Evolutionary conservation across 176 grass and related monocot genomes (phyloP).

Genomic region (Rhynchospora tenuis): DNA sequence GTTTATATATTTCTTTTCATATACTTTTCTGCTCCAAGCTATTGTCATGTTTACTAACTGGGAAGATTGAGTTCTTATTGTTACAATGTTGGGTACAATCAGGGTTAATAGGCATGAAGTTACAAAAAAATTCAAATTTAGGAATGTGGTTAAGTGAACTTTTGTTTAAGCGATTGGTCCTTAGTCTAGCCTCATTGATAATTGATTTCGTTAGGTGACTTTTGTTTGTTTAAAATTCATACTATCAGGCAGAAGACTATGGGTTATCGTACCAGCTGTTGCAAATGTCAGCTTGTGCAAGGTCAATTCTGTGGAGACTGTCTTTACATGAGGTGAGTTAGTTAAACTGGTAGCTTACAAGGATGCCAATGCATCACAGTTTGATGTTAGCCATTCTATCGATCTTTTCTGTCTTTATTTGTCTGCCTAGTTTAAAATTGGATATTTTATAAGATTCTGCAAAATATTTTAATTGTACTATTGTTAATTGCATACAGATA

Average conservation of each 20-base stretch:
- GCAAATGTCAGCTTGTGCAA: conserved; percentile 62
- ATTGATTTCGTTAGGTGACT: neutral
- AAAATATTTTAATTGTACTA: neutral
- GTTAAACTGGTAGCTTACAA: neutral
- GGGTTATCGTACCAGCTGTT: conserved; percentile 67
- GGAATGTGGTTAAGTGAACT: no score
- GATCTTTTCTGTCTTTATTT: neutral
- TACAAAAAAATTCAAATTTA: no score
- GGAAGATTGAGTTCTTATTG: neutral
- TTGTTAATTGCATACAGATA: conserved; percentile 42
- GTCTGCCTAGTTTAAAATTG: neutral
- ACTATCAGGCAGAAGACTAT: conserved; percentile 80
- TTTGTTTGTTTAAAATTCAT: conserved; percentile 7
- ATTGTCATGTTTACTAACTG: neutral
- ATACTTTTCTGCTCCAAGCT: neutral
- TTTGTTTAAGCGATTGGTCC: no score
- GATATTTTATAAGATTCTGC: neutral
- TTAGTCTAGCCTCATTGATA: neutral
- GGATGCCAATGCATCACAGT: neutral
- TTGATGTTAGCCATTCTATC: neutral
- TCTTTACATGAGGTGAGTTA: conserved; percentile 73
- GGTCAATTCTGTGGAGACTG: conserved; percentile 98
- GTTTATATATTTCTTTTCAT: neutral
- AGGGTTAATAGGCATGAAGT: neutral
- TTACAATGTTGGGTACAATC: neutral